Evolutionary conservation across 2,329 filamentous ascomycete species (phyloP), one percentile per base, ranked within the genome.

Genomic region (Fusarium dimerum): DNA sequence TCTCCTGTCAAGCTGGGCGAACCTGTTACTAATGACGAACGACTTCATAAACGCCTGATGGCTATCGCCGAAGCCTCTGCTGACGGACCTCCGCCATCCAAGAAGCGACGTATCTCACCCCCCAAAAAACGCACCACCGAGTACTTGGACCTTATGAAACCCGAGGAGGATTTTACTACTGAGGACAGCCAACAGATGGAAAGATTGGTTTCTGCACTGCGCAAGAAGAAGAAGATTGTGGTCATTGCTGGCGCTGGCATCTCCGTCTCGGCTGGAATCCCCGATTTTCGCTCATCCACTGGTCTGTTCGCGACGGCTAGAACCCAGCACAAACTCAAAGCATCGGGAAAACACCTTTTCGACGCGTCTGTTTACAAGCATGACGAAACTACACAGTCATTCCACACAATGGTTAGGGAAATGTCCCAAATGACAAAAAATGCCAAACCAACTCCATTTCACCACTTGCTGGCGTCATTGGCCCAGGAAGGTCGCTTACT

Each of bases 301-400:
- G 94, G 94, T 46, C 82, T 99, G 3, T 99, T 99, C 74, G 89
- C 86, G 53, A 89, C 88, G 16, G 79, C 96, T 26, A 88, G 90
- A 60, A 88, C 84, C 56, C 88, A 96, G 68, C 90, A 97, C 73
- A 95, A 94, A 62, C 79, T 97, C 56, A 96, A 96, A 70, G 71
- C 70, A 5, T 97, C 94, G 0, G 94, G 94, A 47, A 97, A 97
- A 73, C 87, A 96, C 61, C 82, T 99, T 1, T 99, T 99, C 68
- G 94, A 99, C 74, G 94, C 94, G 47, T 96, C 93, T 8, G 94
- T 99, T 48, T 99, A 99, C 77, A 92, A 91, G 71, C 90, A 96
- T 76, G 88, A 95, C 69, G 81, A 83, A 18, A 90, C 92, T 12
- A 97, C 93, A 1, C 87, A 89, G 20, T 90, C 89, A 11, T 99